Evolutionary conservation across 2,329 filamentous ascomycete genomes (phyloP).

Genomic region (Corynespora cassiicola): DNA sequence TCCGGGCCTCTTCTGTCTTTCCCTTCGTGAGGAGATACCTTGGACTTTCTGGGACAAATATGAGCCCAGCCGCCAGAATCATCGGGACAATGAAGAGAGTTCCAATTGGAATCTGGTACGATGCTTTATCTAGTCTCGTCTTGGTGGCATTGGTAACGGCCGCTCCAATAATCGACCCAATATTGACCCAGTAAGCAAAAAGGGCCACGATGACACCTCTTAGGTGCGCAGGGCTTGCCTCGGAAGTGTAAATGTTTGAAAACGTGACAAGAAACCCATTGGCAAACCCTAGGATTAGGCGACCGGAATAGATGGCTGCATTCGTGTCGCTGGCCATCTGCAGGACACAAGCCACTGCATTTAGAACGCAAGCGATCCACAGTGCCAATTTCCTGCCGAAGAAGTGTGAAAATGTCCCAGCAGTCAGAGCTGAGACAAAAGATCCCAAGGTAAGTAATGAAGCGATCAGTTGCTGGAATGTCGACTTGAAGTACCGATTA

Average conservation of each 20-base stretch:
- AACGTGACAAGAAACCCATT: slow-evolving; percentile 59
- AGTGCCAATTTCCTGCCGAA: slow-evolving; percentile 54
- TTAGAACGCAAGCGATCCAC: slow-evolving; percentile 54
- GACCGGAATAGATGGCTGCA: slow-evolving; percentile 48
- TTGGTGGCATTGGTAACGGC: slow-evolving; percentile 48
- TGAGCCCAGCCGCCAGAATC: slow-evolving; percentile 45
- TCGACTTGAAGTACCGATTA: slow-evolving; percentile 48
- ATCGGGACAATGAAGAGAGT: slow-evolving; percentile 59
- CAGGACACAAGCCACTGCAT: slow-evolving; percentile 40
- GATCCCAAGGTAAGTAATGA: slow-evolving; percentile 58
- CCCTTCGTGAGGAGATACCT: slow-evolving; percentile 42
- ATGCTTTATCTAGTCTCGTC: slow-evolving; percentile 16
- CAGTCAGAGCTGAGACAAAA: slow-evolving; percentile 55
- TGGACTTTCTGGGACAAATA: slow-evolving; percentile 37
- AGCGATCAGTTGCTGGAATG: slow-evolving; percentile 57
- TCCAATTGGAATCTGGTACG: slow-evolving; percentile 53
- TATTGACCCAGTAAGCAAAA: slow-evolving; percentile 57
- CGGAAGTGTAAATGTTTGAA: slow-evolving; percentile 55
- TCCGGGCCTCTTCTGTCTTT: slow-evolving; percentile 8
- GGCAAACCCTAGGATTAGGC: slow-evolving; percentile 25
- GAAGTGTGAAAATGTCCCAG: slow-evolving; percentile 53
- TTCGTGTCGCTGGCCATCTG: slow-evolving; percentile 13
- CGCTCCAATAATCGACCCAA: slow-evolving; percentile 54
- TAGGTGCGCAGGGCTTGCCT: slow-evolving; percentile 30
- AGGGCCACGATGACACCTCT: slow-evolving; percentile 48